Base-by-base conservation (phyloP, 106 monocot genomes). In the Acorus gramineus region DNA sequence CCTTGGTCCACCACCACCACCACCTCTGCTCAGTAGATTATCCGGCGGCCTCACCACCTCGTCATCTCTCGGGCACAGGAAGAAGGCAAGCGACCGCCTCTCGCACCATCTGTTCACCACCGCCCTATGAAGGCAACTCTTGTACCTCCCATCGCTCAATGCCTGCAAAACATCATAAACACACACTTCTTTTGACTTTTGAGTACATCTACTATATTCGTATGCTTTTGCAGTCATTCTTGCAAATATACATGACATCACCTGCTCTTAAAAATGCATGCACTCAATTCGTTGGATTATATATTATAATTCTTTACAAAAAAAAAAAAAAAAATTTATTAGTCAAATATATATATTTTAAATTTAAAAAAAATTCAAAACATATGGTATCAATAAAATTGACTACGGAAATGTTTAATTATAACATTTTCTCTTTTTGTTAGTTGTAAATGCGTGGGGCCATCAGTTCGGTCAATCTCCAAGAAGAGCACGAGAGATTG, bases 71-170 rank as follows among this genome's bases (percentile, higher is more conserved):
- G 86, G 86, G 71, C 86, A 83, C 1, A 87, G 74, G 61, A 87
- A 87, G 77, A 83, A 87, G 8, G 83, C 83, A 50, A 87, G 60
- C 45, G 86, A 87, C 46, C 71, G 64, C 60, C 86, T 67, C 64
- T 83, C 83, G 49, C 58, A 47, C 6, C 52, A 64, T 46, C 50
- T 59, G 80, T 87, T 87, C 68, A 87, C 86, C 46, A 87, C 86
- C 14, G 83, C 86, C 6, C 86, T 57, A 61, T 87, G 86, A 14
- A 87, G 74, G 66, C 86, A 83, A 55, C 86, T 87, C 65, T 87
- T 87, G 79, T 83, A 87, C 67, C 74, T 74, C 14, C 83, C 86
- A 6, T 87, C 83, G 0, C 80, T 83, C 69, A 87, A 42, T 8
- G 86, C 86, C 86, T 87, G 67, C 69, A 51, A 3, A 66, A 66